Evolutionary conservation across 169 alveolate species (phyloP), one percentile per base, ranked within the genome.

Genomic region (Eimeria tenella): DNA sequence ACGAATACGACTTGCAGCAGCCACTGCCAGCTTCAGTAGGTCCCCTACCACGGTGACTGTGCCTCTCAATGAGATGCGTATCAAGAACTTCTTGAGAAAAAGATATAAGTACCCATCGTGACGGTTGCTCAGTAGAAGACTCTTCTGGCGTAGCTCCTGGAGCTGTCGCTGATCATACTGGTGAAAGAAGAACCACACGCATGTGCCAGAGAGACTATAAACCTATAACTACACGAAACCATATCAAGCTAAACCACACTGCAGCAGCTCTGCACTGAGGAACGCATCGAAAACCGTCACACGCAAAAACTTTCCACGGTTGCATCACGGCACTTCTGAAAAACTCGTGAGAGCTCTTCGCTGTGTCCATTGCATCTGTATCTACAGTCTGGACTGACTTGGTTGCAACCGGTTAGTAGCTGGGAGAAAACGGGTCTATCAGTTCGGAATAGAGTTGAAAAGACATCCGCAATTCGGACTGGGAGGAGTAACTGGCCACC

Each of bases 111-210:
- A 83, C 4, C 90, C 90, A n/a, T 83, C 90, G 56, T 62, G 90
- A 4, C 79, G 90, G 77, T 83, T 83, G 90, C 90, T 83, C 75
- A 83, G 77, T 19, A 83, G 75, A 31, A 83, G 77, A 50, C 90
- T 83, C 77, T 83, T 83, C 75, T 83, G 90, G 19, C 90, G 90
- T 58, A 83, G 77, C 23, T 58, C 90, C 90, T 83, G 90, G 31
- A 83, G 75, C 77, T 83, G 90, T 58, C 90, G 77, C 63, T 83
- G 90, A 75, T 83, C 90, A 60, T 83, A 83, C 90, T 83, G 90
- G 23, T 58, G 42, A 19, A 23, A 31, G 77, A 83, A 31, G 42
- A 31, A 31, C 42, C 42, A 31, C 42, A 31, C 42, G 42, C 42
- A 31, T 31, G 4, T 31, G 42, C 2, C 42, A 31, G 42, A 31